Base-by-base conservation (phyloP, 768 basidiomycete species). In the Termitomyces sp. region DNA sequence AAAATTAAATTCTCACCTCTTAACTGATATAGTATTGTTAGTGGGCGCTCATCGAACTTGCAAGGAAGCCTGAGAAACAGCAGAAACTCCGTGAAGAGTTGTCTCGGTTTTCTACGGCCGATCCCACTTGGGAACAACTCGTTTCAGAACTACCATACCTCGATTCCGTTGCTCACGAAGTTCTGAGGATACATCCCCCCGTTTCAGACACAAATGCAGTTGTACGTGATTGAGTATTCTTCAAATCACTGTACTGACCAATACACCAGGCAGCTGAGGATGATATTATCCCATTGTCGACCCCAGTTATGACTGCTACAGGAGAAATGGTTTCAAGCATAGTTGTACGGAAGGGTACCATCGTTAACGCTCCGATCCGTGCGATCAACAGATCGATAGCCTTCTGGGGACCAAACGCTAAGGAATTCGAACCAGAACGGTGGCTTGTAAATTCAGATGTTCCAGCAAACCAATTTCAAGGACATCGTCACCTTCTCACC, bases 21-120 rank as follows among this genome's bases (percentile, higher is more conserved):
- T n/a, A 7, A 18, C 32, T 37, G 27, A 39, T 14, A 12, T n/a
- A 41, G 8, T 20, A 14, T 29, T 44, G 0, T 9, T 24, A 80
- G 79, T 86, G 84, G 82, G 79, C 82, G 3, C 69, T 86, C 0
- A 79, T 85, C 32, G 84, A 85, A 63, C 76, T 86, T 1, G 72
- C 73, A 7, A 72, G 68, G 36, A 67, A 79, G 46, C 74, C 68
- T 0, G 72, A 77, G 27, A 70, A 74, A 14, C 85, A 86, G 64
- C 61, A 67, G 9, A 78, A 73, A 46, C 67, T 86, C 12, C 77
- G 83, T 43, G 68, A 76, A 9, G 84, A 87, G 54, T 70, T 87
- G 9, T 61, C 69, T 5, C 64, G 70, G 20, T 77, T 78, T 49
- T 67, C 74, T 1, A 68, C 63, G 18, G 57, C 58, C 5, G 83